Evolutionary conservation across 495 filamentous ascomycete species (phyloP).

Genomic region (Umbilicaria muhlenbergii): DNA sequence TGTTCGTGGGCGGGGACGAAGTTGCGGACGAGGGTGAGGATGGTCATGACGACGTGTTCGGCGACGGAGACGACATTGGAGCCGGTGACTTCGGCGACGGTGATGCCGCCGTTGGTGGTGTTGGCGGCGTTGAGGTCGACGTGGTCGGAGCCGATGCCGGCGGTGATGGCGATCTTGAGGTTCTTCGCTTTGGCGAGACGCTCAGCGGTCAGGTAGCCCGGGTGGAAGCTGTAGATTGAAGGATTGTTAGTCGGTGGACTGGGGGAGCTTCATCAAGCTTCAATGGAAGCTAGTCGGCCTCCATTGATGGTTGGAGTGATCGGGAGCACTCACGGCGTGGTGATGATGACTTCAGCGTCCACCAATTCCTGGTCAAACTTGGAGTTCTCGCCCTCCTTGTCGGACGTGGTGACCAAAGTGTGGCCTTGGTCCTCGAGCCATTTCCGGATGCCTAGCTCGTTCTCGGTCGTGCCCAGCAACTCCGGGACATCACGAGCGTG

Average conservation of each 20-base stretch:
- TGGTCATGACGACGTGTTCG: constrained; percentile 97
- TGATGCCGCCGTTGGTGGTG: constrained; percentile 95
- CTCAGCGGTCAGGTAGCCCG: constrained; percentile 92
- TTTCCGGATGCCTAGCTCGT: constrained; percentile 89
- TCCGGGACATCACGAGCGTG: constrained; percentile 64
- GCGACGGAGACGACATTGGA: constrained; percentile 83
- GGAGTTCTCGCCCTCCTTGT: constrained; percentile 91
- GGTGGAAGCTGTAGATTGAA: constrained; percentile 66
- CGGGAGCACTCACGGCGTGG: constrained; percentile 62
- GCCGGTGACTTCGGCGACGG: constrained; percentile 92
- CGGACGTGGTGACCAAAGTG: constrained; percentile 88
- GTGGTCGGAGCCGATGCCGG: constrained; percentile 96
- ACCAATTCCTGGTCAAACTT: constrained; percentile 89
- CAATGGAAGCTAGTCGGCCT: neutral
- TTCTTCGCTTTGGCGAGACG: constrained; percentile 97
- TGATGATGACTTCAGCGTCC: constrained; percentile 97
- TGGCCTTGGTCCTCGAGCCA: constrained; percentile 96
- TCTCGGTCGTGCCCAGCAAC: constrained; percentile 90
- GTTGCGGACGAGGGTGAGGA: constrained; percentile 90
- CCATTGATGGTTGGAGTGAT: neutral
- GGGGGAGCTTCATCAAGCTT: neutral
- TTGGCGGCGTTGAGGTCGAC: constrained; percentile 95
- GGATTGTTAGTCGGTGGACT: constrained; percentile 2
- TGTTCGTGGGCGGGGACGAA: constrained; percentile 95
- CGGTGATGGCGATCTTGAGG: constrained; percentile 89